Evolutionary conservation across 1,284 basidiomycete species (phyloP), one percentile per base, ranked within the genome.

Genomic region (Meira nashicola): DNA sequence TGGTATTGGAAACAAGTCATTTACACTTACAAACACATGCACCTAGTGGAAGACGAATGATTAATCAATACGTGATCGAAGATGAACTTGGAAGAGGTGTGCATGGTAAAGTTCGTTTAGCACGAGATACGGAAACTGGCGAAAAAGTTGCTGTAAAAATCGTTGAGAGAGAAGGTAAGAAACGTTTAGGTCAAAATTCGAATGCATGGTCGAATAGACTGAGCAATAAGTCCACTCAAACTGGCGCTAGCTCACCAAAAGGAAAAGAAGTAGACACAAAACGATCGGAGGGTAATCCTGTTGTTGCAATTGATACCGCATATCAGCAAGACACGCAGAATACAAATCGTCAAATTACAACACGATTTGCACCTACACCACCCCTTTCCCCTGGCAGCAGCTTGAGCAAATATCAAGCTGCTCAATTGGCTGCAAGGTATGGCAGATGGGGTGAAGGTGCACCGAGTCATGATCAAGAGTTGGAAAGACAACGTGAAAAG

Each of bases 41-140:
- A 33, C 62, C 66, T 25, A 73, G 66, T 57, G 70, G 73, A n/a
- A 64, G 66, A 23, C 66, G 75, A 19, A 78, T 78, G 76, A 67
- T 78, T 56, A 78, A 78, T 38, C 70, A 78, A 60, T 78, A 78
- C 55, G 63, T 77, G 55, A 74, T 78, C 40, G 73, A 74, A 40
- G 64, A 63, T 15, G 74, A 78, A 55, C 65, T 78, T 1, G 76
- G 76, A 40, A 64, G 71, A 9, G 76, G 76, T 39, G 74, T 74
- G 4, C 74, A 76, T 44, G 76, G 76, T 40, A 70, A 68, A 43
- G 76, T 78, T 12, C 64, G 75, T 4, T 62, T 74, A 7, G 76
- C 76, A 10, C 62, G 63, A 15, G 70, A 78, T 55, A 68, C 67
- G 12, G 66, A 70, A 39, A 73, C 73, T 6, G 69, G 71, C 39